Evolutionary conservation across 202 grass and related monocot genomes (phyloP), one percentile per base, ranked within the genome.

Genomic region (Carex arenaria): DNA sequence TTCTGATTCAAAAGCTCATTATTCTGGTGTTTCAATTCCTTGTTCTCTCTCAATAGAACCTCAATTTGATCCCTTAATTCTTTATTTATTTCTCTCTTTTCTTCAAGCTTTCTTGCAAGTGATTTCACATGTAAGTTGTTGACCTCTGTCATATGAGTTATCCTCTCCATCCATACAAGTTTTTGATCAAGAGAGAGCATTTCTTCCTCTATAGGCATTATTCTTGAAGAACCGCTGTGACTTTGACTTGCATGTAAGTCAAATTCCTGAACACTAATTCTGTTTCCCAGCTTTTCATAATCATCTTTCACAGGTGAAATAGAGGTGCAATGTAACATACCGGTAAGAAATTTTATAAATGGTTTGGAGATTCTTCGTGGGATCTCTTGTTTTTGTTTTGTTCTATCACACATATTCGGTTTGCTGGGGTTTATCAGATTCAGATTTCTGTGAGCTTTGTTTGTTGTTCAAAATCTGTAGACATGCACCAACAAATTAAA

Each of bases 11-110:
- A 14, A 67, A 82, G 36, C 23, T 69, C 80, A 7, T 61, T 67
- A 40, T 82, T 82, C 64, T 6, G 18, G 80, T 69, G 64, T 4
- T n/a, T 67, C 80, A 82, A 82, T 67, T 82, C 80, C 80, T 38
- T 82, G 38, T 82, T 82, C 43, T 69, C 80, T 45, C 17, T 82
- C 63, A 68, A 40, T 4, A 82, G 32, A 6, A 55, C 28, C 49
- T 56, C 80, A 54, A 82, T 82, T 69, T 56, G 63, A 67, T 82
- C 80, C 30, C 64, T 82, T 5, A 82, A 23, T 14, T 19, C 61
- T 56, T 64, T 49, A 36, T 82, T 82, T 56, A 26, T 64, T 53
- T 67, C 80, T 69, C 80, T 82, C 40, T 69, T 82, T 45, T 82
- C 80, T 34, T 82, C 80, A 19, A 82, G 64, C 2, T 67, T 66